A percentile compares a stretch with the other conserved stretches of the same genome.
phyloP scores from a whole-genome alignment of 345 rosid species.

The Linum trigynum region DNA sequence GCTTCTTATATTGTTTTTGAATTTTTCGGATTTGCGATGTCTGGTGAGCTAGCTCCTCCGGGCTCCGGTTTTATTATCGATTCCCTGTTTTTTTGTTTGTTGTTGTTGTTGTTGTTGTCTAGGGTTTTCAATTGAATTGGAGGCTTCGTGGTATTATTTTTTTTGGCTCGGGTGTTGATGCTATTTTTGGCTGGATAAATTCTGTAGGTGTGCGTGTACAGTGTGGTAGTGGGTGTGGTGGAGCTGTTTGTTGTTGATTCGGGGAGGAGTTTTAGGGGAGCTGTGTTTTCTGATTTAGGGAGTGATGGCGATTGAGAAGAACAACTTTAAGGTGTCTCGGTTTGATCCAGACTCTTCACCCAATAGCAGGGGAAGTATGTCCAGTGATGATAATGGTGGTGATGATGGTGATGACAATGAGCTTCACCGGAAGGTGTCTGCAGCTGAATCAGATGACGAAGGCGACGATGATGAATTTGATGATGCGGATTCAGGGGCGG shows the following conservation, averaged over 20 bases:
- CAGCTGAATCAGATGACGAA: slow-evolving; percentile 46
- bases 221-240: neutral
- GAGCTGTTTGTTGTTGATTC: slow-evolving; percentile 12
- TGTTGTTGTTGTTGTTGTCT: slow-evolving; percentile 3
- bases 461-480: slow-evolving; percentile 60
- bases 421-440: slow-evolving; percentile 41
- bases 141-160: neutral
- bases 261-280: slow-evolving; percentile 2
- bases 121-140: slow-evolving; percentile 24
- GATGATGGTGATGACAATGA: slow-evolving; percentile 32
- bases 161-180: neutral
- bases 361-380: slow-evolving; percentile 57
- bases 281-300: slow-evolving; percentile 10
- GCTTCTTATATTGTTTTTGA: slow-evolving; percentile 2
- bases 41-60: slow-evolving; percentile 4
- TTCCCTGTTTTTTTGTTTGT: too few species aligned
- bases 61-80: neutral
- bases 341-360: slow-evolving; percentile 80
- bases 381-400: slow-evolving; percentile 31
- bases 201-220: neutral
- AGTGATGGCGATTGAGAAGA: slow-evolving; percentile 95
- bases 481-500: slow-evolving; percentile 94
- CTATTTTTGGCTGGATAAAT: neutral
- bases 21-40: slow-evolving; percentile 15
- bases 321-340: slow-evolving; percentile 61